These are phyloP conservation scores for Colletotrichum echinochloae DNA, from an alignment of 2,329 filamentous ascomycete genomes.

Conservation along the genomic window DNA sequence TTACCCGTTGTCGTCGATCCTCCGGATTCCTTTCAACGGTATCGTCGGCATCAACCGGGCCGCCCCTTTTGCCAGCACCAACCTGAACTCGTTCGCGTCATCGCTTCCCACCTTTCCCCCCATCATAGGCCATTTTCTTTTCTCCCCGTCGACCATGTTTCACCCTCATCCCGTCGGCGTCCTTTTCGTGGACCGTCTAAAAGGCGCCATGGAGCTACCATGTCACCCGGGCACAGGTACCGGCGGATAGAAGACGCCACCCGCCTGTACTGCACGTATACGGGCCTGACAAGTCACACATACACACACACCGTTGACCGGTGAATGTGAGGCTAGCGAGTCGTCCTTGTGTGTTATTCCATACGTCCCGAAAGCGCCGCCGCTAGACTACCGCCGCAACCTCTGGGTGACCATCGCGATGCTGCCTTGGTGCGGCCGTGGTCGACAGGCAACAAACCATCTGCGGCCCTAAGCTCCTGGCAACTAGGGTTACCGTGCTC, in stretches of 20 bases:
- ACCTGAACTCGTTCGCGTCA: background rate
- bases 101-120: too few species aligned
- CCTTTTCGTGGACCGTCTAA: background rate
- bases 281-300: background rate
- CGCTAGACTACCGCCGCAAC: background rate
- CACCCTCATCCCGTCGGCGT: background rate
- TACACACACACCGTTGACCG: constrained; percentile 9
- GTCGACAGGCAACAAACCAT: constrained; percentile 5
- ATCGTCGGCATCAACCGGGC: constrained; percentile 17
- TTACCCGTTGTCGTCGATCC: constrained; percentile 13
- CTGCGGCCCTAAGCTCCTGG: constrained; percentile 26
- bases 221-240: constrained; percentile 11
- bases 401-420: background rate
- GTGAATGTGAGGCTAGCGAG: background rate
- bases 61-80: background rate
- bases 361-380: constrained; percentile 6
- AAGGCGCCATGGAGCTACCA: background rate
- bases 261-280: background rate
- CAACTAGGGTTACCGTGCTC: background rate
- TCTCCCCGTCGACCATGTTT: background rate
- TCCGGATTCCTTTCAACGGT: constrained; percentile 8
- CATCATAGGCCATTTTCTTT: background rate
- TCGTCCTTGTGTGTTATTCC: constrained; percentile 7
- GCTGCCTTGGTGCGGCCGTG: background rate
- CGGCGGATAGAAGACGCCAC: constrained; percentile 8